phyloP scores from a whole-genome alignment of 1,284 basidiomycete species.

The Heterobasidion occidentale region DNA sequence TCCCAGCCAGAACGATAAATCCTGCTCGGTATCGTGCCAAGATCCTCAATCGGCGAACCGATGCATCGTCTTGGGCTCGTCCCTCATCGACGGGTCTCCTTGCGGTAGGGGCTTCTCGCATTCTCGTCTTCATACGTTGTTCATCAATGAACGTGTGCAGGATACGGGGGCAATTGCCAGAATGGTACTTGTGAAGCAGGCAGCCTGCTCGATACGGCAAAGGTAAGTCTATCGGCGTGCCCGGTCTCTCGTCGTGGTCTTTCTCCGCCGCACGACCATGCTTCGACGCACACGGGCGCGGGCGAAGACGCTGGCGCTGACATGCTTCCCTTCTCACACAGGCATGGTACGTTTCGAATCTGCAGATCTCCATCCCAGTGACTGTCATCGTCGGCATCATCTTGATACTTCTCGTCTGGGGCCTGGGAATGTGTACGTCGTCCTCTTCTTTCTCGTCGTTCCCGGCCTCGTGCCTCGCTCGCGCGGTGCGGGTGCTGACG shows the following conservation, averaged over 20 bases:
- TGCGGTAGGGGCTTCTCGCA: slow-evolving; percentile 48
- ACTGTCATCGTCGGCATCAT: slow-evolving; percentile 66
- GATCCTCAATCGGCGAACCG: slow-evolving; percentile 55
- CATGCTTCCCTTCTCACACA: slow-evolving; percentile 17
- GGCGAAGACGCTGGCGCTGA: too few relatives aligned
- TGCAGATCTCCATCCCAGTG: slow-evolving; percentile 77
- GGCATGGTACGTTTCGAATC: slow-evolving; percentile 71
- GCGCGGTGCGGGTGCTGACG: neutral
- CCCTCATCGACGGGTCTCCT: slow-evolving; percentile 78
- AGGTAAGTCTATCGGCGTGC: slow-evolving; percentile 29
- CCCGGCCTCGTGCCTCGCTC: neutral
- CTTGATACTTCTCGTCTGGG: slow-evolving; percentile 43
- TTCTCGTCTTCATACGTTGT: slow-evolving; percentile 4
- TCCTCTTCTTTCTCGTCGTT: neutral
- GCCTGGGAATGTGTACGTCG: slow-evolving; percentile 20
- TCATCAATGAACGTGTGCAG: slow-evolving; percentile 21
- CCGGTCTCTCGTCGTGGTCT: neutral
- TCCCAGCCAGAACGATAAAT: slow-evolving; percentile 51
- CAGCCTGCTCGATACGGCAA: slow-evolving; percentile 54
- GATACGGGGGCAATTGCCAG: slow-evolving; percentile 67
- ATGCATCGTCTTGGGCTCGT: slow-evolving; percentile 72
- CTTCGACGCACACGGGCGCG: too few relatives aligned
- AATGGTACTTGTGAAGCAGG: slow-evolving; percentile 62
- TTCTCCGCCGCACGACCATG: neutral
- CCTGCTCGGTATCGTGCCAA: slow-evolving; percentile 77